A percentile compares a stretch with the other conserved stretches of the same genome.
These are phyloP conservation scores for Polygonum maritimum DNA, from an alignment of 148 eudicot genomes.

Conservation along the genomic window DNA sequence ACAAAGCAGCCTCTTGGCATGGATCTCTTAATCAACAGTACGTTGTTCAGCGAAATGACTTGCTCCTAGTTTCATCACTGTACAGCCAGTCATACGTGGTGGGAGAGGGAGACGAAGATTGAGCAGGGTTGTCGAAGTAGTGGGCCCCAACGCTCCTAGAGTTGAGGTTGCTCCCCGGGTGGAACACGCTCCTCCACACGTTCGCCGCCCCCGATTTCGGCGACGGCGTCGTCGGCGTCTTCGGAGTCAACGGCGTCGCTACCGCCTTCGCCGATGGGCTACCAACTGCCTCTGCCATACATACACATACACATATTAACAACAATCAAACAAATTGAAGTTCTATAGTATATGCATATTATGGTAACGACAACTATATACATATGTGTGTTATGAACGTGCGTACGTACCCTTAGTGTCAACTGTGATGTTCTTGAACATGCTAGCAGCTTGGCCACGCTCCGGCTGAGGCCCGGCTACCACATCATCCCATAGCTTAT, in stretches of 20 bases:
- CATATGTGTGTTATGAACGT: neutral
- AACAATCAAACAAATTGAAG: too few species aligned
- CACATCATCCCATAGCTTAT: conserved; percentile 15
- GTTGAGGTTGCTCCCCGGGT: conserved; percentile 79
- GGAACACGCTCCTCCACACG: conserved; percentile 93
- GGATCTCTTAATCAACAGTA: too few species aligned
- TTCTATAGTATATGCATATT: too few species aligned
- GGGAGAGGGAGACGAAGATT: conserved; percentile 35
- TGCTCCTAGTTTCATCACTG: conserved; percentile 68
- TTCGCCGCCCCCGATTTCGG: conserved; percentile 48
- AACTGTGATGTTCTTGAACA: conserved; percentile 17
- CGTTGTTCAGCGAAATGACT: conserved; percentile 7
- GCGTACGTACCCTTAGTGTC: conserved; percentile 15
- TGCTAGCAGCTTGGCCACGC: conserved; percentile 7
- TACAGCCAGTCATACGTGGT: conserved; percentile 95
- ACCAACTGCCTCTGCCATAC: conserved; percentile 6
- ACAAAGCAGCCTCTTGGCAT: too few species aligned
- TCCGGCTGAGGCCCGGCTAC: conserved; percentile 15
- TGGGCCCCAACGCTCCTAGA: conserved; percentile 50
- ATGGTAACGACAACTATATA: neutral
- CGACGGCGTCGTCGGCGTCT: conserved; percentile 43
- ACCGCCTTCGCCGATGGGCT: conserved; percentile 39
- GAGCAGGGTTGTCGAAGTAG: conserved; percentile 54
- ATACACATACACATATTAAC: neutral
- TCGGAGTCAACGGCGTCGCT: conserved; percentile 22